A percentile compares a stretch with the other conserved stretches of the same genome.
These are phyloP conservation scores for Chrysoporthe puriensis DNA, from an alignment of 2,329 filamentous ascomycete genomes.

Conservation along the genomic window DNA sequence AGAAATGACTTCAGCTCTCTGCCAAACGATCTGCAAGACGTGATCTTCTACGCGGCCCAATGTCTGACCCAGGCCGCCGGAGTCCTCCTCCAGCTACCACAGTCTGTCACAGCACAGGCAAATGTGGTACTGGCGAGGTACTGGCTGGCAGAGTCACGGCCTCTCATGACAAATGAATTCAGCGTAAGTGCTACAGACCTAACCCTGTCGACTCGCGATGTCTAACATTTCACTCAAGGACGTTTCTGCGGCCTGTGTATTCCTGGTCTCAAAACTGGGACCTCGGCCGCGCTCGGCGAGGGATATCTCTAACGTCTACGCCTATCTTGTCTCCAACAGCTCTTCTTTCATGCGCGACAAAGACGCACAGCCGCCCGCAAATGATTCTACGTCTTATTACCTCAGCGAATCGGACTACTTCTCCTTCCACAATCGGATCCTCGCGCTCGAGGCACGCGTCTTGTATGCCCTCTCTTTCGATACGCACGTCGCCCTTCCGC, in stretches of 20 bases:
- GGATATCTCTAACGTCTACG: constrained; percentile 83
- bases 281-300: constrained; percentile 75
- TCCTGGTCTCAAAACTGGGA: constrained; percentile 81
- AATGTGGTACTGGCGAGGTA: constrained; percentile 82
- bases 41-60: constrained; percentile 72
- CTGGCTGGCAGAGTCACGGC: constrained; percentile 62
- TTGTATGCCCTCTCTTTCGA: constrained; percentile 79
- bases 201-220: too few relatives aligned
- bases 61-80: constrained; percentile 78
- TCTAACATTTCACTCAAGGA: constrained; percentile 57
- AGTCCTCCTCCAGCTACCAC: constrained; percentile 79
- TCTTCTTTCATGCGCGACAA: constrained; percentile 56
- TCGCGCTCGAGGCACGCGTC: constrained; percentile 77
- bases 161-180: constrained; percentile 61
- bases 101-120: constrained; percentile 83
- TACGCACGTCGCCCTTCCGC: constrained; percentile 82
- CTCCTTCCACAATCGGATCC: constrained; percentile 63
- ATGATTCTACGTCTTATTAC: constrained; percentile 63
- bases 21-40: constrained; percentile 71
- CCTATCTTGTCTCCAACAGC: constrained; percentile 71
- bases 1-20: constrained; percentile 60
- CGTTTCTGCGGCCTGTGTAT: constrained; percentile 79
- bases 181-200: constrained; percentile 43
- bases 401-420: constrained; percentile 76
- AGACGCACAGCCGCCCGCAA: constrained; percentile 35